A percentile compares a stretch with the other conserved stretches of the same genome.
These are phyloP conservation scores for Plasmodium gonderi DNA, from an alignment of 169 alveolate genomes.

Conservation along the genomic window DNA sequence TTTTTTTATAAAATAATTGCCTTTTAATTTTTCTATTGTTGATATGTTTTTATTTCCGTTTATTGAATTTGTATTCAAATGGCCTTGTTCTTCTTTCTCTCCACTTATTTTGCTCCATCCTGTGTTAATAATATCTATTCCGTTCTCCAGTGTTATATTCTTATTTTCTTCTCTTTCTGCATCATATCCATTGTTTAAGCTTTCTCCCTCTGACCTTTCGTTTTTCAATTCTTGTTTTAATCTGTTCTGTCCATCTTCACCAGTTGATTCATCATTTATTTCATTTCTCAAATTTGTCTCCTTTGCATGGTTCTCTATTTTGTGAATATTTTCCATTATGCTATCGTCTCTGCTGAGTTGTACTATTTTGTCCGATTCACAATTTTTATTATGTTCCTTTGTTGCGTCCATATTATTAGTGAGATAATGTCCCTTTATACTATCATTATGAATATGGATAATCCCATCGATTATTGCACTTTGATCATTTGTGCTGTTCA, in stretches of 20 bases:
- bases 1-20: constrained; percentile 65
- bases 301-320: not conserved
- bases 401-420: not conserved
- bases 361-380: not conserved
- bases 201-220: not conserved
- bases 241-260: not conserved
- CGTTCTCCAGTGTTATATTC: not conserved
- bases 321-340: not conserved
- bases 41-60: constrained; percentile 13
- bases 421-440: not conserved
- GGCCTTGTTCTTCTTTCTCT: constrained; percentile 6
- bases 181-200: not conserved
- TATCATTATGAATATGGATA: not conserved
- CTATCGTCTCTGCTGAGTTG: not conserved
- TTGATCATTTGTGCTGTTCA: not conserved
- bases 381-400: not conserved
- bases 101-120: not conserved
- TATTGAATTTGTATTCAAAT: not conserved
- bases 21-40: constrained; percentile 53
- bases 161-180: not conserved
- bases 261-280: not conserved
- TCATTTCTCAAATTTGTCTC: not conserved
- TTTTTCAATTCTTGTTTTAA: not conserved
- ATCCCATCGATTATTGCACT: not conserved
- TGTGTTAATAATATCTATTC: not conserved